phyloP scores from a whole-genome alignment of 371 early-diverging fungal genomes.

The Mortierella polycephala region DNA sequence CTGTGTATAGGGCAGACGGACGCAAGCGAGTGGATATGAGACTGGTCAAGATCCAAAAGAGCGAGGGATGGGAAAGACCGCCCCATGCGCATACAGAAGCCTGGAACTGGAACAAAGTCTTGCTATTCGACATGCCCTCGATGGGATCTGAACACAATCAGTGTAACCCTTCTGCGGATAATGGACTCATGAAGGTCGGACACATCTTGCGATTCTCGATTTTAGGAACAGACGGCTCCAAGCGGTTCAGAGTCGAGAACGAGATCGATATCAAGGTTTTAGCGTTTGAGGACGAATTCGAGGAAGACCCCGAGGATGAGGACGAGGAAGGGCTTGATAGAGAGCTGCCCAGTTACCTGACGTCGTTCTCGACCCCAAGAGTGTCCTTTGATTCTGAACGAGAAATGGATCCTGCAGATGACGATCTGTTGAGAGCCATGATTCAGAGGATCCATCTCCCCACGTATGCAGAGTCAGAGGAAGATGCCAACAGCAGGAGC shows the following conservation, averaged over 20 bases:
- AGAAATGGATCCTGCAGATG: constrained; percentile 43
- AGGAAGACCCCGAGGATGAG: constrained; percentile 19
- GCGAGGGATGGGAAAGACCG: constrained; percentile 46
- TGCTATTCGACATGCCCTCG: constrained; percentile 49
- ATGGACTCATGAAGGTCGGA: constrained; percentile 46
- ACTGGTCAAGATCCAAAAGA: constrained; percentile 52
- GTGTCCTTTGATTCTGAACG: constrained; percentile 50
- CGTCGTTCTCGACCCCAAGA: constrained; percentile 46
- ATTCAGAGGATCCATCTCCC: constrained; percentile 47
- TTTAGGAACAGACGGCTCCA: constrained; percentile 35
- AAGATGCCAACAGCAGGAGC: constrained; percentile 38
- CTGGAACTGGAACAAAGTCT: constrained; percentile 51
- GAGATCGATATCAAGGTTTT: constrained; percentile 42
- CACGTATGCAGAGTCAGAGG: constrained; percentile 52
- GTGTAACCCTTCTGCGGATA: constrained; percentile 50
- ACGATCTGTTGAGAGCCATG: constrained; percentile 41
- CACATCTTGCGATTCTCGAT: constrained; percentile 47
- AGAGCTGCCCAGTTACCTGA: constrained; percentile 43
- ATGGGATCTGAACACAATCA: constrained; percentile 45
- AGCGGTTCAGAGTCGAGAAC: constrained; percentile 40
- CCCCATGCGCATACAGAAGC: constrained; percentile 16
- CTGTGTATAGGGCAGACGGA: constrained; percentile 40
- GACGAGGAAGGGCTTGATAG: constrained; percentile 2
- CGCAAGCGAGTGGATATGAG: constrained; percentile 50
- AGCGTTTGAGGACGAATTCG: constrained; percentile 45